phyloP scores from a whole-genome alignment of 169 alveolate species.

The Eimeria sp. region DNA sequence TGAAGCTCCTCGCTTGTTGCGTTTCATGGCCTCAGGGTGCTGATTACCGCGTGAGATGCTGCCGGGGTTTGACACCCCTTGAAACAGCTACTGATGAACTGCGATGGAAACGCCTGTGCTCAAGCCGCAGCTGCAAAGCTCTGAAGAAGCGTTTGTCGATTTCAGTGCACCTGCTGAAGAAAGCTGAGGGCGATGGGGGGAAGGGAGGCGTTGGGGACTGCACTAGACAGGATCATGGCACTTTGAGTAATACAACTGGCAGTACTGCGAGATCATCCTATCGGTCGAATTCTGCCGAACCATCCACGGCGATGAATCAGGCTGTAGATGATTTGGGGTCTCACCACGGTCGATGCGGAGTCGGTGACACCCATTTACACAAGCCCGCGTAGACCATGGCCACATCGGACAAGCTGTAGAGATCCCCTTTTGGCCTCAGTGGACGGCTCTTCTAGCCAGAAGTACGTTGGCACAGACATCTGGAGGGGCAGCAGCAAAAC shows the following conservation, averaged over 20 bases:
- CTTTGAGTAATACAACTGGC: neutral
- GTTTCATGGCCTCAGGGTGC: constrained; percentile 14
- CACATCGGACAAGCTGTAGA: neutral
- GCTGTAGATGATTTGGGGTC: neutral
- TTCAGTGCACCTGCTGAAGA: constrained; percentile 47
- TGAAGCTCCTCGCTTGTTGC: neutral
- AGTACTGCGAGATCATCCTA: neutral
- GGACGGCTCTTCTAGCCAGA: neutral
- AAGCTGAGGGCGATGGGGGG: neutral
- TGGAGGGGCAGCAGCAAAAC: constrained; percentile 10
- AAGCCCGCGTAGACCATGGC: neutral
- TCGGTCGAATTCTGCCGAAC: neutral
- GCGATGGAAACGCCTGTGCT: constrained; percentile 59
- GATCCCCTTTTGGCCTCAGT: neutral
- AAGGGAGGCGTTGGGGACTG: neutral
- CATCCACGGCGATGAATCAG: neutral
- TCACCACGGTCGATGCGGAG: neutral
- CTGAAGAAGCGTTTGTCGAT: neutral
- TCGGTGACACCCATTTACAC: neutral
- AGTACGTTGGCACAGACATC: neutral
- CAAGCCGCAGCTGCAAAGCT: constrained; percentile 19
- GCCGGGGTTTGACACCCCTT: constrained; percentile 23
- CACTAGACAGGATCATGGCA: too few relatives aligned
- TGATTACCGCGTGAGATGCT: constrained; percentile 21
- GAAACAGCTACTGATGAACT: constrained; percentile 45